Evolutionary conservation across 2,329 filamentous ascomycete species (phyloP), one percentile per base, ranked within the genome.

Genomic region (Phaeomoniella chlamydospora): DNA sequence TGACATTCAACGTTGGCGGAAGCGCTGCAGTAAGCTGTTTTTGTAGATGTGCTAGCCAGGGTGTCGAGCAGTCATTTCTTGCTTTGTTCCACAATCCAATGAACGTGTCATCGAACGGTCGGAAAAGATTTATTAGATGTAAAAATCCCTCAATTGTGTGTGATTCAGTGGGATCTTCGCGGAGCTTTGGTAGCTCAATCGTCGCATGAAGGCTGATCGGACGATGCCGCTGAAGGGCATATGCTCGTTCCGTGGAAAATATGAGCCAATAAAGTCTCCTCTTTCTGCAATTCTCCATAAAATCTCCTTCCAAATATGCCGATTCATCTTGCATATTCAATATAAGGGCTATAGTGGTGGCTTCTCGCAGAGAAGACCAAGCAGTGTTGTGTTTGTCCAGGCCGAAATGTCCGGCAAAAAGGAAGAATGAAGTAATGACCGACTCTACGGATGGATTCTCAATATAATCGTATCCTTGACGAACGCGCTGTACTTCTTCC

Each of bases 291-390:
- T 71, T 67, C 39, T 84, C 79, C 13, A 71, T 55, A 3, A 59
- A 56, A 43, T 78, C 71, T 42, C 69, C 69, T 38, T 69, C 63
- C 31, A 66, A 45, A 49, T 83, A 85, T 2, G 53, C 56, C 2
- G 53, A 47, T 42, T 65, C 62, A 9, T 61, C 59, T 41, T 64
- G 57, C 32, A 65, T 49, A 0, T 53, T 53, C 18, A 65, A 46
- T 1, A 56, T 55, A 35, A 62, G 59, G 4, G 55, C 56, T 54
- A 88, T 64, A 4, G 81, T 86, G 2, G 75, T 78, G 4, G 80
- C 79, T 55, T 90, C 82, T 16, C 81, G 74, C 6, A 88, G 62
- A 51, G 84, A 75, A 50, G 77, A 86, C 81, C 82, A 88, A 1
- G 80, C 81, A 53, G 77, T 76, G 42, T 80, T 75, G 52, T 86